Percentiles rank a stretch among this genome's conserved stretches.
Evolutionary conservation across 2,329 filamentous ascomycete species (phyloP).

Genomic region (Exophiala bonariae): DNA sequence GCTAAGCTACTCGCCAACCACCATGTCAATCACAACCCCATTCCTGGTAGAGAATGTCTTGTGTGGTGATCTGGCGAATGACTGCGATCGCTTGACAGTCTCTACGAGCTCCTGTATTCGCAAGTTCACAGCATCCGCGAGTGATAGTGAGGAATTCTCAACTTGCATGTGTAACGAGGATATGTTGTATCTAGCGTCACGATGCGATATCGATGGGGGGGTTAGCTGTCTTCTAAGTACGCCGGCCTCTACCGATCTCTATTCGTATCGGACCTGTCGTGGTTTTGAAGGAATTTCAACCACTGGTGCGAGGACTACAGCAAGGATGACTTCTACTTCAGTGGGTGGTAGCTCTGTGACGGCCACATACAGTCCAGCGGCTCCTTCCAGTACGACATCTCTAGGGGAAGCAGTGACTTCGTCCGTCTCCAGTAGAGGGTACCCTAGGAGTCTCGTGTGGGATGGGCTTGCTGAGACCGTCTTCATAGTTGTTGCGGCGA

Average conservation of each 20-base stretch:
- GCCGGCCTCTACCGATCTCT: conserved; percentile 1
- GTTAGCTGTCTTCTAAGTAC: conserved; percentile 5
- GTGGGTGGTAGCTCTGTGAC: no score
- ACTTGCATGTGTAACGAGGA: conserved; percentile 5
- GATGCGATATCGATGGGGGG: conserved; percentile 5
- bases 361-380: no score
- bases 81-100: conserved; percentile 1
- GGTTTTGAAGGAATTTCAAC: neutral
- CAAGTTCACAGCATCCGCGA: conserved; percentile 1
- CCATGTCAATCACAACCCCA: neutral
- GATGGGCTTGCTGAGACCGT: no score
- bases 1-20: conserved; percentile 4
- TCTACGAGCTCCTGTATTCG: conserved; percentile 3
- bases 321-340: no score
- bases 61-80: conserved; percentile 2
- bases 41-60: neutral
- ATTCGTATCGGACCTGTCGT: conserved; percentile 4
- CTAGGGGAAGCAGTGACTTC: no score
- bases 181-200: conserved; percentile 5
- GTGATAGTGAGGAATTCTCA: neutral
- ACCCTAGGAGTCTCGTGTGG: no score
- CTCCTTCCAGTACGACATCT: no score
- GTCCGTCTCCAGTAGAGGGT: no score
- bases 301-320: no score
- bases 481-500: no score